Conservation (phyloP, 2,329 filamentous ascomycete species). For the Fusarium xyrophilum region DNA sequence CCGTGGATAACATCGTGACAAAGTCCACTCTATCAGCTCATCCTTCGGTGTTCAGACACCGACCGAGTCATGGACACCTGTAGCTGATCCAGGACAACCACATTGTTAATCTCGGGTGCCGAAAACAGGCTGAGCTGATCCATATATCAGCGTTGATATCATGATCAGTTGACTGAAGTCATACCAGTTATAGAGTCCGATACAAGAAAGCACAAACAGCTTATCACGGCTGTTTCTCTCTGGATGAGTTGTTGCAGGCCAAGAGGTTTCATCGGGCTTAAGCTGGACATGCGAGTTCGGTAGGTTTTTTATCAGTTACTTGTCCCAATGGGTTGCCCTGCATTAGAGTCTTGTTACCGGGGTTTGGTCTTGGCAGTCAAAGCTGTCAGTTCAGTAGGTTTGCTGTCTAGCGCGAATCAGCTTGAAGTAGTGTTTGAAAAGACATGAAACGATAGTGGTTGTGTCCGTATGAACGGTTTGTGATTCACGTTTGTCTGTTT, state of each 20-base stretch:
- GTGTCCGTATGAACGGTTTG: background rate
- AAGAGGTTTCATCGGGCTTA: background rate
- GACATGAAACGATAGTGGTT: background rate
- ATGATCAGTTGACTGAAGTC: background rate
- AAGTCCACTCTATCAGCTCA: slow-evolving; percentile 9
- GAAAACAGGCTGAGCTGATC: background rate
- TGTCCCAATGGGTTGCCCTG: slow-evolving; percentile 7
- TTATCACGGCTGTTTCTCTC: background rate
- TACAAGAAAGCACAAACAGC: slow-evolving; percentile 1
- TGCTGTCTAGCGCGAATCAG: background rate
- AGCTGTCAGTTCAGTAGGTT: background rate
- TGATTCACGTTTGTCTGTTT: background rate
- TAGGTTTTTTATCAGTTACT: background rate
- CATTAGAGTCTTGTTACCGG: slow-evolving; percentile 1
- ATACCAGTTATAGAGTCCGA: background rate
- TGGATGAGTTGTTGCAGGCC: background rate
- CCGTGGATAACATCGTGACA: slow-evolving; percentile 8
- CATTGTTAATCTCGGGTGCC: slow-evolving; percentile 9
- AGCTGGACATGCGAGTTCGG: background rate
- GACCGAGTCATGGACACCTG: slow-evolving; percentile 6
- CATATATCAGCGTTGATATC: background rate
- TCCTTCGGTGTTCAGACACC: background rate
- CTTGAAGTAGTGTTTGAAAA: background rate
- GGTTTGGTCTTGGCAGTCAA: slow-evolving; percentile 15
- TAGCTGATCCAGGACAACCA: background rate